Evolutionary conservation across 805 yeast genomes (phyloP), one percentile per base, ranked within the genome.

Genomic region (Debaryomyces maramus): DNA sequence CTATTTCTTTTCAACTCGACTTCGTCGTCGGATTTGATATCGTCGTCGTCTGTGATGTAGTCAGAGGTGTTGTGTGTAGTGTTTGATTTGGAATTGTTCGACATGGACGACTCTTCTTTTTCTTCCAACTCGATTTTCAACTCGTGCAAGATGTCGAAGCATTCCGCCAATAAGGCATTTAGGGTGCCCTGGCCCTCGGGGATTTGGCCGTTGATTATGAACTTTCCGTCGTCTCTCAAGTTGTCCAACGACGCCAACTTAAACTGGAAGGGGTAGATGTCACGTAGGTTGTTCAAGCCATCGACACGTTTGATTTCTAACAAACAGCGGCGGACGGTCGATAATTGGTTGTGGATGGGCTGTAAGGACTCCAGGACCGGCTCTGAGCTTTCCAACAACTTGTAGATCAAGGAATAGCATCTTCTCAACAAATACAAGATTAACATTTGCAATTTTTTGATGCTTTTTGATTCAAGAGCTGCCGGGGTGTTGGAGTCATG

Each of bases 151-250:
- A 91, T 84, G 61, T 93, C 99, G 60, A 88, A 93, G 61, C 98
- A 91, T 59, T 90, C 97, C 3, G 96, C 93, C 36, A 91, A 70
- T 41, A 91, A 66, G 1, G 96, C 96, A 60, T 82, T 89, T 47
- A 93, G 71, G n/a, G 95, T 81, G 5, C 97, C 99, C 64, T 93
- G 99, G 9, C 99, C 99, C 60, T 93, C 98, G 2, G 99, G 99
- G 31, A 93, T 85, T 47, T 88, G 86, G 37, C 81, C 87, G 45
- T 86, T 88, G 33, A 88, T 85, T 56, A 85, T 80, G 55, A 93
- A 93, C 67, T 88, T 91, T 6, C 99, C 99, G 59, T 93, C 98
- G 10, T 68, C 74, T 56, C 97, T 79, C 56, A 85, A 58, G 55
- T 89, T 86, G 60, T 93, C 99, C 44, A 93, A 73, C 11, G 93